These are phyloP conservation scores for Cryptococcus sp. DNA, from an alignment of 1,284 basidiomycete species.

Conservation along the genomic window DNA sequence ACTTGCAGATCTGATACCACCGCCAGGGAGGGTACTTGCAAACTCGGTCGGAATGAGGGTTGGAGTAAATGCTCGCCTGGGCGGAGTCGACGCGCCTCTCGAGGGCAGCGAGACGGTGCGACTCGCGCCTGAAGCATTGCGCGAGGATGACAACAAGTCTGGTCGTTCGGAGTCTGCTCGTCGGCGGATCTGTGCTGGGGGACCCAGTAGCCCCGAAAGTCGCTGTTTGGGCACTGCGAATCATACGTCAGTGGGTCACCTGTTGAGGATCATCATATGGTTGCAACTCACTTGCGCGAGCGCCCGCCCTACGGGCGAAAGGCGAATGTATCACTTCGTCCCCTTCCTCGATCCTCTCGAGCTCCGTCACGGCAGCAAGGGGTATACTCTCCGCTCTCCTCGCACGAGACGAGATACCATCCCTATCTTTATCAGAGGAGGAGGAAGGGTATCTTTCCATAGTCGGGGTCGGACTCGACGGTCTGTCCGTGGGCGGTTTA, in stretches of 20 bases:
- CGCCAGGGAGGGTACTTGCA: neutral
- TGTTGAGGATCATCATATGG: too few relatives aligned
- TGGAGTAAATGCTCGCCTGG: conserved; percentile 9
- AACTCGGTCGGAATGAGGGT: conserved; percentile 8
- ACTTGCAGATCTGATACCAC: conserved; percentile 16
- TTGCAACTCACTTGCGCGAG: too few relatives aligned
- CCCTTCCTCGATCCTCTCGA: conserved; percentile 19
- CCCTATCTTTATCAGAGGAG: neutral
- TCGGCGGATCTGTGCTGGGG: conserved; percentile 15
- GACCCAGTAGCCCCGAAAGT: conserved; percentile 10
- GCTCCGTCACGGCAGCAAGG: conserved; percentile 13
- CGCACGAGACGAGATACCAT: neutral
- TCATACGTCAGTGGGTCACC: neutral
- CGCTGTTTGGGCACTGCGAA: conserved; percentile 3
- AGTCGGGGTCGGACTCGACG: conserved; percentile 7
- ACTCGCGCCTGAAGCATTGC: conserved; percentile 5
- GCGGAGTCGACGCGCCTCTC: conserved; percentile 9
- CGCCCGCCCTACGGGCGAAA: neutral
- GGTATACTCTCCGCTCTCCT: conserved; percentile 4
- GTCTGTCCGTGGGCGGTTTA: conserved; percentile 13
- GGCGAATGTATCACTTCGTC: conserved; percentile 8
- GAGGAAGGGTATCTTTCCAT: conserved; percentile 9
- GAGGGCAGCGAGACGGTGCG: conserved; percentile 10
- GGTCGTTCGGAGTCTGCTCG: conserved; percentile 17
- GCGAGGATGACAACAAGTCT: conserved; percentile 7